These are phyloP conservation scores for Globisporangium ultimum DNA, from an alignment of 352 stramenopile genomes.

Conservation along the genomic window DNA sequence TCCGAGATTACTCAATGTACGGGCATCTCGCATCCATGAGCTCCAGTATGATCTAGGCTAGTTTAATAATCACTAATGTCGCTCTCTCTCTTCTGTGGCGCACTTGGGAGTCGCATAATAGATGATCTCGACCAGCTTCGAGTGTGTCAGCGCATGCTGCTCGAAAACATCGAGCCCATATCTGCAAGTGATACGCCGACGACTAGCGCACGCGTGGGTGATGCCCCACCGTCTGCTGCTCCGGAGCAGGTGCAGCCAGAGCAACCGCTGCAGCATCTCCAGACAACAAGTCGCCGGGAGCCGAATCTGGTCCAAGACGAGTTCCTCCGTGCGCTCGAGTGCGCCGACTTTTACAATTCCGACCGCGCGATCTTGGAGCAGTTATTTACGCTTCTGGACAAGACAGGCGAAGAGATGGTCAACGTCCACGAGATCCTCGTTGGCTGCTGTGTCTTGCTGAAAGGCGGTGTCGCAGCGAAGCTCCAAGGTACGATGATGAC, in stretches of 20 bases:
- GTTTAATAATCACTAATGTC: no score
- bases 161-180: not conserved
- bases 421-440: slow-evolving; percentile 42
- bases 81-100: no score
- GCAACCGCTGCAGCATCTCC: not conserved
- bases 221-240: not conserved
- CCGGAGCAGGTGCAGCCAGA: not conserved
- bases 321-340: slow-evolving; percentile 42
- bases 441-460: slow-evolving; percentile 34
- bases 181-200: not conserved
- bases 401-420: slow-evolving; percentile 50
- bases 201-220: not conserved
- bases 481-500: slow-evolving; percentile 31
- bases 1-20: slow-evolving; percentile 56
- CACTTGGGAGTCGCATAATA: not conserved
- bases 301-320: slow-evolving; percentile 31
- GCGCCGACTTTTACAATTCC: slow-evolving; percentile 33
- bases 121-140: slow-evolving; percentile 27
- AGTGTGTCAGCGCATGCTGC: slow-evolving; percentile 23
- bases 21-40: not conserved
- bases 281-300: slow-evolving; percentile 9
- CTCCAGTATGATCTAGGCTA: no score
- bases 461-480: slow-evolving; percentile 34
- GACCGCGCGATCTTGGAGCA: slow-evolving; percentile 52
- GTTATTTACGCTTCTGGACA: slow-evolving; percentile 61